Evolutionary conservation across 768 basidiomycete species (phyloP), one percentile per base, ranked within the genome.

Genomic region (Psilocybe azurescens): DNA sequence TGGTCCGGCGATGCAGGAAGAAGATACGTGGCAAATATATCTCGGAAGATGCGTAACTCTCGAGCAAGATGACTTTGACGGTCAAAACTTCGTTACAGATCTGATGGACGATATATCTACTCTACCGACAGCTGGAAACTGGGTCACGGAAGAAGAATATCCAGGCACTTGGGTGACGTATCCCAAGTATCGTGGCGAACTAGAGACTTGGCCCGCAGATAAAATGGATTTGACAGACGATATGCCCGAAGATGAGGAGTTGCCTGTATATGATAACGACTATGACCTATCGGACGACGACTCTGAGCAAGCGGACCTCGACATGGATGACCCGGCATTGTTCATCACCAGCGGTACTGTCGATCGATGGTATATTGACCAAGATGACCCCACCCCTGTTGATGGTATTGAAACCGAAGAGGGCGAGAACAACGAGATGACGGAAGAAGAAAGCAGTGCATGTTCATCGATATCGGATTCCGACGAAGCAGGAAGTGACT

Each of bases 21-120:
- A 74, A 3, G 73, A 78, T 58, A 60, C 63, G 8, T 80, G 80
- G 80, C 77, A 77, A 58, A 78, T 81, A 7, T 70, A 74, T 53
- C 72, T 81, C 11, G 80, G 79, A 5, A 62, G 80, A 20, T 56
- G 75, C 7, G 62, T 81, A 30, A 36, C 64, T 32, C 70, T 81
- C 13, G 77, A 77, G 75, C 47, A 73, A 13, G n/a, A 5, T 5
- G 41, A 44, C 14, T 5, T 44, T 0, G 41, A 44, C 41, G 41
- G 41, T 44, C 14, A 5, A 5, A 13, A 44, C 0, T 44, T 44
- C 14, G 14, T 44, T n/a, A 13, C 6, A 44, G 14, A 64, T 1
- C 29, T 77, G 3, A 59, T 77, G 16, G 77, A 78, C 53, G 78
- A 79, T 39, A 73, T 67, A 0, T 46, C 75, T 0, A 11, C 74